These are phyloP conservation scores for Athelia psychrophila DNA, from an alignment of 1,284 basidiomycete species.

Conservation along the genomic window DNA sequence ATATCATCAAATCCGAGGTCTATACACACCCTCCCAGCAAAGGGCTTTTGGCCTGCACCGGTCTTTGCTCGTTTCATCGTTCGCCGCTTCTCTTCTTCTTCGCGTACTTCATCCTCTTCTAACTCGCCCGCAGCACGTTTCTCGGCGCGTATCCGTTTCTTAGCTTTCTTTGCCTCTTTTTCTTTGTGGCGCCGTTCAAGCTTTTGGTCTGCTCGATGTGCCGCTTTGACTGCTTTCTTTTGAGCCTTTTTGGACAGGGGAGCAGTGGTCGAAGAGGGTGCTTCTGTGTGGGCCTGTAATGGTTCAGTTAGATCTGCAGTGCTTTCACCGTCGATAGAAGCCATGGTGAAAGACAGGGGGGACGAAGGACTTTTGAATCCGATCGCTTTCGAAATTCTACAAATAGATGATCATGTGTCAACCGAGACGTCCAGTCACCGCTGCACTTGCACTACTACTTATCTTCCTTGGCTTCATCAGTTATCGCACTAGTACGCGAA, in stretches of 20 bases:
- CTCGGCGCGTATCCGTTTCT: constrained; percentile 52
- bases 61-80: constrained; percentile 36
- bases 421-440: not conserved
- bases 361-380: too few relatives aligned
- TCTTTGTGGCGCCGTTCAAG: constrained; percentile 74
- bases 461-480: not conserved
- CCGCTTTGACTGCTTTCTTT: constrained; percentile 73
- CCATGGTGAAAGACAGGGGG: not conserved
- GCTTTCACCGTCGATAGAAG: not conserved
- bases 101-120: constrained; percentile 39
- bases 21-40: constrained; percentile 77
- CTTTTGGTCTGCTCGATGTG: constrained; percentile 65
- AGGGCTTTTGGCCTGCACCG: constrained; percentile 36
- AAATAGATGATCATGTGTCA: too few relatives aligned
- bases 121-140: constrained; percentile 55
- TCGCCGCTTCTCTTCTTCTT: constrained; percentile 31
- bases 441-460: not conserved
- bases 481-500: not conserved
- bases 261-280: constrained; percentile 16
- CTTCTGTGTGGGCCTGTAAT: constrained; percentile 3
- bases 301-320: constrained; percentile 4
- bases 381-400: too few relatives aligned
- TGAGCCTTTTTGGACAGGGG: constrained; percentile 76
- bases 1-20: constrained; percentile 94
- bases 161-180: constrained; percentile 68